Evolutionary conservation across 2,329 filamentous ascomycete species (phyloP).

Genomic region (Neonectria sp.): DNA sequence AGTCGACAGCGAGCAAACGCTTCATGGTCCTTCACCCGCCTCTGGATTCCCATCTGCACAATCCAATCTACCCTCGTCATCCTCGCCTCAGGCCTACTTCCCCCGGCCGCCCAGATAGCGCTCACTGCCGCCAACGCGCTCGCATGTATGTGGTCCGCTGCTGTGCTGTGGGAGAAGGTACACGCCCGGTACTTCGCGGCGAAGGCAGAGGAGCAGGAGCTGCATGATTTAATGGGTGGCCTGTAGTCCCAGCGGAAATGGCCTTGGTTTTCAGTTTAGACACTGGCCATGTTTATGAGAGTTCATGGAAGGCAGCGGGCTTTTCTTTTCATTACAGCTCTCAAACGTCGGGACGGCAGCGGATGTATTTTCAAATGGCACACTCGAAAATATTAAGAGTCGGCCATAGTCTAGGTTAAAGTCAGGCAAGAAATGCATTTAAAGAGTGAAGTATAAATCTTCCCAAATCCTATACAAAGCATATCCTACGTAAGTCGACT

Average conservation of each 20-base stretch:
- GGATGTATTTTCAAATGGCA: no score
- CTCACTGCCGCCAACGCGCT: conserved; percentile 25
- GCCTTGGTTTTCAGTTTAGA: no score
- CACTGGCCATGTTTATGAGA: no score
- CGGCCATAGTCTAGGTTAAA: no score
- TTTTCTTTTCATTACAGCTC: no score
- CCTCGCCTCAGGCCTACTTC: conserved; percentile 12
- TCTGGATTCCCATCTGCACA: conserved; percentile 28
- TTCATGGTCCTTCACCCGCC: conserved; percentile 26
- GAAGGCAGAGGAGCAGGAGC: conserved; percentile 35
- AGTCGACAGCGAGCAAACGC: conserved; percentile 27
- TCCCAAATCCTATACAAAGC: no score
- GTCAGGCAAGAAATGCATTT: no score
- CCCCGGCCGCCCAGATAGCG: conserved; percentile 14
- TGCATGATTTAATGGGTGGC: conserved; percentile 35
- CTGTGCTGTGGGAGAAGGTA: conserved; percentile 30
- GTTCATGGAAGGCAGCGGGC: not conserved
- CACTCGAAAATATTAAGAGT: no score
- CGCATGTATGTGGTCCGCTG: conserved; percentile 30
- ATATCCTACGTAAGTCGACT: no score
- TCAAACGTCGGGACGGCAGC: no score
- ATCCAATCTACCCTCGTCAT: conserved; percentile 23
- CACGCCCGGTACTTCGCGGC: conserved; percentile 27
- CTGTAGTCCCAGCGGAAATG: not conserved
- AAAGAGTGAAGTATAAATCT: no score